Evolutionary conservation across 2,329 filamentous ascomycete genomes (phyloP).

Genomic region (Decorospora gaudefroyi): DNA sequence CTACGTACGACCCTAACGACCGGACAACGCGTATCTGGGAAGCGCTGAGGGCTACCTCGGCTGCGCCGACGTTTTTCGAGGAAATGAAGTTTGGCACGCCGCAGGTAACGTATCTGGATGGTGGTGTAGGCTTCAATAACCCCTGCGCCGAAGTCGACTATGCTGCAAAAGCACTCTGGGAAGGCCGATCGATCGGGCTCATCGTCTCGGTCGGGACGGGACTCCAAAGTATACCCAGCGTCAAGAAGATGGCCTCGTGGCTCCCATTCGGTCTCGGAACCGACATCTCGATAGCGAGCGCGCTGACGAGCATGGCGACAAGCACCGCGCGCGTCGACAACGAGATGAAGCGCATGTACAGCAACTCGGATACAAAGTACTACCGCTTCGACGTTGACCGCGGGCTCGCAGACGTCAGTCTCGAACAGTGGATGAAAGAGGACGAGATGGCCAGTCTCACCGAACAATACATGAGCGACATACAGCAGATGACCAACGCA

Average conservation of each 20-base stretch:
- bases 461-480: constrained; percentile 48
- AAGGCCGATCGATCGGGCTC: constrained; percentile 45
- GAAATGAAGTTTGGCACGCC: constrained; percentile 56
- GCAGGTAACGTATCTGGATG: constrained; percentile 56
- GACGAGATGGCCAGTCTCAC: constrained; percentile 49
- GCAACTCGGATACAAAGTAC: constrained; percentile 43
- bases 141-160: constrained; percentile 57
- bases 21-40: constrained; percentile 54
- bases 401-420: constrained; percentile 46
- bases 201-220: constrained; percentile 49
- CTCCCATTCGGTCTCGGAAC: constrained; percentile 48
- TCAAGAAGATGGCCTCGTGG: constrained; percentile 46
- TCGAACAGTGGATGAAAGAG: constrained; percentile 51
- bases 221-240: constrained; percentile 46
- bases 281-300: constrained; percentile 45
- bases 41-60: constrained; percentile 57
- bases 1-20: constrained; percentile 49
- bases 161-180: constrained; percentile 51
- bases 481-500: constrained; percentile 38
- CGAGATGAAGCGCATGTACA: constrained; percentile 50
- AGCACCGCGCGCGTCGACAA: constrained; percentile 48
- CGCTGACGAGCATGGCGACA: constrained; percentile 47
- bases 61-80: constrained; percentile 58
- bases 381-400: constrained; percentile 49
- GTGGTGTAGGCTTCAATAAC: constrained; percentile 57